A percentile compares a stretch with the other conserved stretches of the same genome.
These are phyloP conservation scores for Citrullus colocynthis DNA, from an alignment of 306 rosid species.

Conservation along the genomic window DNA sequence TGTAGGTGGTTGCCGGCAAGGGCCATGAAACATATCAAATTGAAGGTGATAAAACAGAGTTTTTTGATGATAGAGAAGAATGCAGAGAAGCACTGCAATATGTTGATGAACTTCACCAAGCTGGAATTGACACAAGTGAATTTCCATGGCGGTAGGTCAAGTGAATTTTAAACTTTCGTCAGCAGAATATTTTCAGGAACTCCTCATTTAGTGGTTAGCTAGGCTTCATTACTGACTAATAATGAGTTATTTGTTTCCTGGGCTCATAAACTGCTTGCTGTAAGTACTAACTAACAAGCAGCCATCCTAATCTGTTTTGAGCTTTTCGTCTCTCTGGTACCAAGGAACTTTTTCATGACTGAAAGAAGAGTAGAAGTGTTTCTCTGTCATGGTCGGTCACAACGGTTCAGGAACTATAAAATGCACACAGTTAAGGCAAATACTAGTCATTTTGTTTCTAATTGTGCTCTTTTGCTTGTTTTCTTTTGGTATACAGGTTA, in stretches of 20 bases:
- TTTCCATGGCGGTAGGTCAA: slow-evolving; percentile 85
- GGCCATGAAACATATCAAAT: slow-evolving; percentile 77
- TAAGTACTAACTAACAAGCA: background rate
- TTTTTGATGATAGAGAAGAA: slow-evolving; percentile 89
- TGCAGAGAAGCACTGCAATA: slow-evolving; percentile 92
- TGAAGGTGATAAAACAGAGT: slow-evolving; percentile 66
- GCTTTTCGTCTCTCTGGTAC: background rate
- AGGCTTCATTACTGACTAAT: background rate
- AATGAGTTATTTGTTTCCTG: background rate
- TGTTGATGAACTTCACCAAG: slow-evolving; percentile 92
- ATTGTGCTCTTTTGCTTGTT: slow-evolving; percentile 11
- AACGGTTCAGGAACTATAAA: background rate
- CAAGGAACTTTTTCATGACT: background rate
- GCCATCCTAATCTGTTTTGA: background rate
- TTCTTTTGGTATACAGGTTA: slow-evolving; percentile 36
- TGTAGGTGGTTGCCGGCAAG: slow-evolving; percentile 91
- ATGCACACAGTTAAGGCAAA: background rate
- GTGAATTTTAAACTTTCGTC: background rate
- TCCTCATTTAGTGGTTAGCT: background rate
- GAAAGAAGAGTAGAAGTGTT: background rate
- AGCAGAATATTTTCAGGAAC: background rate
- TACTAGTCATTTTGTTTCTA: slow-evolving; percentile 2
- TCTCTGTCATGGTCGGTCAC: background rate
- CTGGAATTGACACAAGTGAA: slow-evolving; percentile 95
- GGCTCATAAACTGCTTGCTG: background rate